Evolutionary conservation across 106 monocot species (phyloP).

Genomic region (Hemerocallis citrina): DNA sequence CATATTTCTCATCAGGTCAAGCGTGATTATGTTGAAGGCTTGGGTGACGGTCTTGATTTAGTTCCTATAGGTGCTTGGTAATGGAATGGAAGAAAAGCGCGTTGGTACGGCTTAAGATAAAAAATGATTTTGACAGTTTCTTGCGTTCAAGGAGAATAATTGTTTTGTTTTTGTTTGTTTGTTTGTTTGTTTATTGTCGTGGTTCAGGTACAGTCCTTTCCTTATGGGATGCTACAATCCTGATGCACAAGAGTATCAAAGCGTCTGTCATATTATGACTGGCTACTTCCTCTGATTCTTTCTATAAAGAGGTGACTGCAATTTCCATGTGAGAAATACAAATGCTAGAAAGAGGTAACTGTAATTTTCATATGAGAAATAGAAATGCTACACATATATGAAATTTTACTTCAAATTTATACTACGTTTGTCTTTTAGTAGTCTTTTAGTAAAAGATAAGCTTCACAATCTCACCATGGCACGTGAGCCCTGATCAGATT

Average conservation of each 20-base stretch:
- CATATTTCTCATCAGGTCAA: conserved; percentile 54
- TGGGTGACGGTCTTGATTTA: conserved; percentile 87
- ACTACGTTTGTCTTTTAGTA: too few relatives aligned
- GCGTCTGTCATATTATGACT: conserved; percentile 94
- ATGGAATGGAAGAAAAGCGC: conserved; percentile 96
- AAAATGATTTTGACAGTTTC: too few relatives aligned
- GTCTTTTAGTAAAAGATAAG: too few relatives aligned
- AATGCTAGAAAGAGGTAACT: too few relatives aligned
- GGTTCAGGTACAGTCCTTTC: conserved; percentile 93
- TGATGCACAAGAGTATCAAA: conserved; percentile 84
- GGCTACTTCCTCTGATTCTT: conserved; percentile 91
- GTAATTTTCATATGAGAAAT: too few relatives aligned
- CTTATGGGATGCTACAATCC: conserved; percentile 96
- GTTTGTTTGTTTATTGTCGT: not conserved
- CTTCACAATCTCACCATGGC: too few relatives aligned
- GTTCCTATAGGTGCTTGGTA: conserved; percentile 96
- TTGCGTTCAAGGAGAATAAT: too few relatives aligned
- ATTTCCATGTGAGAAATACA: not conserved
- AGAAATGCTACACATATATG: too few relatives aligned
- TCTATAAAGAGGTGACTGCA: conserved; percentile 65
- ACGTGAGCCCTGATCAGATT: too few relatives aligned
- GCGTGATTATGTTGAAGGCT: conserved; percentile 86
- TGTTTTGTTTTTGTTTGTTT: not conserved
- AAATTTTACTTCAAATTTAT: too few relatives aligned
- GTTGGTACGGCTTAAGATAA: conserved; percentile 68